Conservation (phyloP, 1,284 basidiomycete species). For the Phylloporus sp. region DNA sequence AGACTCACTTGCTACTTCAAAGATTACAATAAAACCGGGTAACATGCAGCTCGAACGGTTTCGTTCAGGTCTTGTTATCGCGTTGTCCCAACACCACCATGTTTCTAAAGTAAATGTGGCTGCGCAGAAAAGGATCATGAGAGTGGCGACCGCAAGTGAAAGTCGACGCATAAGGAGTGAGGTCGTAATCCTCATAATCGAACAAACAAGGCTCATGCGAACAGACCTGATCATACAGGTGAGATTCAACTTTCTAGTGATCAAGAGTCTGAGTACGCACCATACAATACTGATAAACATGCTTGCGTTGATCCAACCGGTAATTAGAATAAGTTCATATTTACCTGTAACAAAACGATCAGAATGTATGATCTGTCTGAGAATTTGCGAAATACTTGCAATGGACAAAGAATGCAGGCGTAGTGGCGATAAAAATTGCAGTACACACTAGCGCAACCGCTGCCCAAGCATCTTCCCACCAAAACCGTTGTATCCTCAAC, state of each 20-base stretch:
- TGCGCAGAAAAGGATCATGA: slow-evolving; percentile 18
- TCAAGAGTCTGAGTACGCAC: too few relatives aligned
- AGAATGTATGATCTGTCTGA: not conserved
- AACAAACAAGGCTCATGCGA: slow-evolving; percentile 25
- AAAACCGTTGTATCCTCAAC: slow-evolving; percentile 22
- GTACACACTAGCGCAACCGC: slow-evolving; percentile 9
- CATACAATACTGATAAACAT: slow-evolving; percentile 19
- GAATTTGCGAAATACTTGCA: slow-evolving; percentile 9
- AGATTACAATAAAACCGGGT: too few relatives aligned
- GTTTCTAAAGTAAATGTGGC: slow-evolving; percentile 1
- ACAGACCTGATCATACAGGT: slow-evolving; percentile 18
- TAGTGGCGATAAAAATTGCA: not conserved
- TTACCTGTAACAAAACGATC: slow-evolving; percentile 3
- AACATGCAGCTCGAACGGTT: too few relatives aligned
- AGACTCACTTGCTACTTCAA: too few relatives aligned
- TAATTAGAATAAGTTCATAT: not conserved
- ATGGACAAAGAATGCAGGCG: not conserved
- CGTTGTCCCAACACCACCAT: slow-evolving; percentile 21
- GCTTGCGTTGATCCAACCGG: slow-evolving; percentile 6
- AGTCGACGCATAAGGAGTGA: slow-evolving; percentile 7
- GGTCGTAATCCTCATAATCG: slow-evolving; percentile 14
- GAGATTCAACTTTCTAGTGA: too few relatives aligned
- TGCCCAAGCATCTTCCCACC: slow-evolving; percentile 37
- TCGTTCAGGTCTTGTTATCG: too few relatives aligned
- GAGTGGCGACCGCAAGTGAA: not conserved